phyloP scores from a whole-genome alignment of 2,329 filamentous ascomycete species.

The Canariomyces notabilis region DNA sequence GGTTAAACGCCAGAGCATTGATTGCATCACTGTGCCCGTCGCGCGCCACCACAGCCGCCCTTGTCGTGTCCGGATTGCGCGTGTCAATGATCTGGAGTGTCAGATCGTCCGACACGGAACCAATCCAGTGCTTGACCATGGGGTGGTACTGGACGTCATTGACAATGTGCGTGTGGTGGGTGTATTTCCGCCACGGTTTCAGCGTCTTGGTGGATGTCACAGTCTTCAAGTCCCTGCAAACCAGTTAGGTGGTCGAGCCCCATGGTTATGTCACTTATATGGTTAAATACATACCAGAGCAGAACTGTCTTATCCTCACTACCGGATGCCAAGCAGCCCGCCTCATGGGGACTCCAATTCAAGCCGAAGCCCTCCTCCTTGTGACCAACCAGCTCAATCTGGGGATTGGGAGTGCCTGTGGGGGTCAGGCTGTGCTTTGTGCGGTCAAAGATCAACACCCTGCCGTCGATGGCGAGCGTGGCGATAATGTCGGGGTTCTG shows the following conservation, averaged over 20 bases:
- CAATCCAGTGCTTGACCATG: conserved; percentile 76
- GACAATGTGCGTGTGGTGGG: conserved; percentile 83
- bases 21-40: conserved; percentile 86
- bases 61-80: conserved; percentile 61
- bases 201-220: conserved; percentile 63
- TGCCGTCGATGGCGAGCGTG: conserved; percentile 82
- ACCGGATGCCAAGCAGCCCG: conserved; percentile 80
- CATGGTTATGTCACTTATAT: neutral
- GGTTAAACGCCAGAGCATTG: conserved; percentile 94
- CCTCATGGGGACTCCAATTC: conserved; percentile 81
- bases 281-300: conserved; percentile 62
- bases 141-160: conserved; percentile 98
- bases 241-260: conserved; percentile 1
- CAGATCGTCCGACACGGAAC: conserved; percentile 90
- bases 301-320: conserved; percentile 89
- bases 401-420: conserved; percentile 67
- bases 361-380: conserved; percentile 85
- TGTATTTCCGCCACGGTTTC: conserved; percentile 69
- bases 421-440: conserved; percentile 85
- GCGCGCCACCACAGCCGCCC: conserved; percentile 63
- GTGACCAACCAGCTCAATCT: conserved; percentile 82
- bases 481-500: conserved; percentile 97
- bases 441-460: conserved; percentile 88
- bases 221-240: conserved; percentile 68
- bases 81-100: conserved; percentile 89